phyloP scores from a whole-genome alignment of 495 filamentous ascomycete species.

The Cetradonia linearis region DNA sequence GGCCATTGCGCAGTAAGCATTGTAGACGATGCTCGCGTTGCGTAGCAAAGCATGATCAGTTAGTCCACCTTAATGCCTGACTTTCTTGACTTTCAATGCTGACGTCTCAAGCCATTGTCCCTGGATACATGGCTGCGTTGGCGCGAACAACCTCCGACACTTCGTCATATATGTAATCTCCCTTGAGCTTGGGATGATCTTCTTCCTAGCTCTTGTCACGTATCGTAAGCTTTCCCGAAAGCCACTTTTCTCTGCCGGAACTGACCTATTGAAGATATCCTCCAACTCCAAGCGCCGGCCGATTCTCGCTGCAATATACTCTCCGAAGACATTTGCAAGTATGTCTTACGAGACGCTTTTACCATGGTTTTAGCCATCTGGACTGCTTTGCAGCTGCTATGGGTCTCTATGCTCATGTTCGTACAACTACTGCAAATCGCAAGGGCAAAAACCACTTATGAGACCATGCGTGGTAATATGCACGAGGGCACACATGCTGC shows the following conservation, averaged over 20 bases:
- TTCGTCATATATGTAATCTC: conserved; percentile 81
- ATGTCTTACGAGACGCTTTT: conserved; percentile 71
- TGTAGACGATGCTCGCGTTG: conserved; percentile 84
- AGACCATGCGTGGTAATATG: conserved; percentile 75
- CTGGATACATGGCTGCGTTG: conserved; percentile 95
- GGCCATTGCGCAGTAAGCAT: conserved; percentile 87
- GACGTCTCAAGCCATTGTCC: conserved; percentile 75
- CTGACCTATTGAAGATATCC: conserved; percentile 32
- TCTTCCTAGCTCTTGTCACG: conserved; percentile 45
- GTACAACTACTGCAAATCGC: conserved; percentile 88
- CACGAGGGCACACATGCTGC: conserved; percentile 42
- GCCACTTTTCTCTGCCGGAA: conserved; percentile 8
- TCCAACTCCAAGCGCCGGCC: conserved; percentile 35
- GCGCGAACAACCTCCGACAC: conserved; percentile 87
- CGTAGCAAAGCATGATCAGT: conserved; percentile 96
- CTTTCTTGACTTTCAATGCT: conserved; percentile 24
- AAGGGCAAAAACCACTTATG: conserved; percentile 86
- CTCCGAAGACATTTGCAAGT: conserved; percentile 56
- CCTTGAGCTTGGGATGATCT: conserved; percentile 62
- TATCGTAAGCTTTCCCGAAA: conserved; percentile 37
- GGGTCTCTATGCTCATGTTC: conserved; percentile 90
- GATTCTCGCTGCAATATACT: conserved; percentile 63
- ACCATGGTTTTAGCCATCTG: conserved; percentile 69
- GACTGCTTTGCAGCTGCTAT: conserved; percentile 72
- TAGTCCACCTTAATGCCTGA: conserved; percentile 30